A percentile compares a stretch with the other conserved stretches of the same genome.
Conservation (phyloP, 2,329 filamentous ascomycete species). For the Penicillium paneum region DNA sequence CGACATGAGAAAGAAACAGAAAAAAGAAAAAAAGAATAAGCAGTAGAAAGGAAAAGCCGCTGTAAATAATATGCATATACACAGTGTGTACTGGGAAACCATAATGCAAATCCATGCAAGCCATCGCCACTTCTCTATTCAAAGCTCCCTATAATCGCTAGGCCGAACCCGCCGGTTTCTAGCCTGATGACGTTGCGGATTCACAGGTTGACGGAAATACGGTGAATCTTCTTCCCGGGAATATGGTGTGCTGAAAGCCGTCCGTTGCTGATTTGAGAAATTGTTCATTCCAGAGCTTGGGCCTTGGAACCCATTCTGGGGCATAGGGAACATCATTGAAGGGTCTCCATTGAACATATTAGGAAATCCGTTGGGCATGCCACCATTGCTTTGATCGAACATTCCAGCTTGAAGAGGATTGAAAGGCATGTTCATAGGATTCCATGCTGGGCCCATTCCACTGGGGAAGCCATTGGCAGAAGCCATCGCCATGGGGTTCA, state of each 20-base stretch:
- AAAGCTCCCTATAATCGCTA: conserved; percentile 87
- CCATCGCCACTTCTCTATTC: neutral
- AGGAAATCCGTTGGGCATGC: conserved; percentile 32
- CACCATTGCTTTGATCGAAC: conserved; percentile 34
- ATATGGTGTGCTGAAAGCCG: conserved; percentile 51
- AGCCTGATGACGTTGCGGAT: conserved; percentile 85
- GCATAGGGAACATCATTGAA: conserved; percentile 40
- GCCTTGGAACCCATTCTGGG: conserved; percentile 30
- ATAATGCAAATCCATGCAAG: conserved; percentile 1
- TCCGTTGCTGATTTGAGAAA: conserved; percentile 60
- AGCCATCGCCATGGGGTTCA: conserved; percentile 42
- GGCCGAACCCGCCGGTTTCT: conserved; percentile 75
- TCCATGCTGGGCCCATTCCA: conserved; percentile 38
- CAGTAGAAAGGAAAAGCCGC: neutral
- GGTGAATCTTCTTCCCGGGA: conserved; percentile 76
- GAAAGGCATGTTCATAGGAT: conserved; percentile 48
- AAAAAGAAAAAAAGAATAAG: neutral
- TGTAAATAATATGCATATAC: conserved; percentile 11
- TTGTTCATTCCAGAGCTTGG: conserved; percentile 34
- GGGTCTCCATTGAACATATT: conserved; percentile 38
- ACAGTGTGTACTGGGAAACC: neutral
- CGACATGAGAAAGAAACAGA: neutral
- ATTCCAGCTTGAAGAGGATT: conserved; percentile 35
- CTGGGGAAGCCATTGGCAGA: conserved; percentile 31
- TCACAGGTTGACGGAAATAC: conserved; percentile 94